These are phyloP conservation scores for Solanum pimpinellifolium DNA, from an alignment of 257 asterid genomes.

Conservation along the genomic window DNA sequence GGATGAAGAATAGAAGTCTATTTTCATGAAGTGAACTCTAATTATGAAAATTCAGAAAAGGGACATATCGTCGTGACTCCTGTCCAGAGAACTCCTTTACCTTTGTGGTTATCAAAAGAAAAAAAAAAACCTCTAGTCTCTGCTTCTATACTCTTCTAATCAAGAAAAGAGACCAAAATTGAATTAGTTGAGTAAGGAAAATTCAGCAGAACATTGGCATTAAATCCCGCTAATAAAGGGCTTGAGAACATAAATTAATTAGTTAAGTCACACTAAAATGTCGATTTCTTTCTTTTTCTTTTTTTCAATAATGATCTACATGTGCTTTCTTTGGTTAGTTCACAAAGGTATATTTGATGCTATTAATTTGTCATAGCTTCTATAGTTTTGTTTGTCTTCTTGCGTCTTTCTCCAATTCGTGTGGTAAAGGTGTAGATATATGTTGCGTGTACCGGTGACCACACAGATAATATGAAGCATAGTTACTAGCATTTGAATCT, in stretches of 20 bases:
- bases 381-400: not conserved
- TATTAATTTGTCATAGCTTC: not conserved
- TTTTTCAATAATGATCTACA: not conserved
- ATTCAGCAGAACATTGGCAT: not conserved
- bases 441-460: not conserved
- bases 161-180: not conserved
- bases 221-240: not conserved
- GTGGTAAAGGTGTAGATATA: not conserved
- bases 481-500: not conserved
- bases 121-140: not conserved
- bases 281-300: not conserved
- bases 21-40: not conserved
- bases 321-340: not conserved
- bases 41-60: not conserved
- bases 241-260: not conserved
- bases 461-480: not conserved
- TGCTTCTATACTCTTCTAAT: not conserved
- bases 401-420: not conserved
- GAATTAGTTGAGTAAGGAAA: not conserved
- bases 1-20: not conserved
- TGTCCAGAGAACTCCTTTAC: not conserved
- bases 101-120: not conserved
- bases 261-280: not conserved
- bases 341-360: not conserved
- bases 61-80: not conserved